Evolutionary conservation across 163 green algal genomes (phyloP), one percentile per base, ranked within the genome.

Genomic region (Botryococcus braunii): DNA sequence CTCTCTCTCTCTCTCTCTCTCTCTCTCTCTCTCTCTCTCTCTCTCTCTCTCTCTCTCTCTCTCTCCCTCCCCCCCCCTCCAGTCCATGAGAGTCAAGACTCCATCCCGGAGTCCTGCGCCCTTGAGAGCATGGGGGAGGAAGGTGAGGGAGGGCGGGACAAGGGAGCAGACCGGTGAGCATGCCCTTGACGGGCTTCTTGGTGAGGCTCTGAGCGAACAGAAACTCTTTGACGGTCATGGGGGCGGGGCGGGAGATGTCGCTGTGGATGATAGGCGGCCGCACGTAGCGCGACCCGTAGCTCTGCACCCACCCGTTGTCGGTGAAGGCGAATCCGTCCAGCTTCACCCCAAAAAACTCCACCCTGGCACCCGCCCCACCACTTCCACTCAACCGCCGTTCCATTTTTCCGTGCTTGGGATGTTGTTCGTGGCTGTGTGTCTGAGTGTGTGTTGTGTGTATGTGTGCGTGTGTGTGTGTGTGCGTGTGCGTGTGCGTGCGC

Each of bases 211-310:
- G 83, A 4, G 90, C 88, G 29, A 86, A 78, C 69, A 79, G 48
- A 55, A 85, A 95, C 86, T 96, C 91, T 65, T 82, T 79, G 34
- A 91, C 73, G 27, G 91, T 96, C 88, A 97, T 96, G 66, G 89
- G 62, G 2, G 49, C 56, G 0, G 36, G 40, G 59, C 81, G 83
- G 27, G 23, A 47, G n/a, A 96, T 79, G 66, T 96, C 88, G 23
- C 71, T 84, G n/a, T 80, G 65, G 43, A 97, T 87, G 56, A 97
- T 80, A n/a, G 91, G 91, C 11, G 91, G 91, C 29, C 91, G 82
- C 63, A 94, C 86, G 80, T 91, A 97, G 69, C 91, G 87, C 21
- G 71, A 88, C 70, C 88, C 88, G 73, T 95, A 95, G 57, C 58
- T 82, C 83, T 96, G 89, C 64, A 95, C 89, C 91, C 91, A 97